Base-by-base conservation (phyloP, 441 rosid genomes). In the Melastoma candidum region DNA sequence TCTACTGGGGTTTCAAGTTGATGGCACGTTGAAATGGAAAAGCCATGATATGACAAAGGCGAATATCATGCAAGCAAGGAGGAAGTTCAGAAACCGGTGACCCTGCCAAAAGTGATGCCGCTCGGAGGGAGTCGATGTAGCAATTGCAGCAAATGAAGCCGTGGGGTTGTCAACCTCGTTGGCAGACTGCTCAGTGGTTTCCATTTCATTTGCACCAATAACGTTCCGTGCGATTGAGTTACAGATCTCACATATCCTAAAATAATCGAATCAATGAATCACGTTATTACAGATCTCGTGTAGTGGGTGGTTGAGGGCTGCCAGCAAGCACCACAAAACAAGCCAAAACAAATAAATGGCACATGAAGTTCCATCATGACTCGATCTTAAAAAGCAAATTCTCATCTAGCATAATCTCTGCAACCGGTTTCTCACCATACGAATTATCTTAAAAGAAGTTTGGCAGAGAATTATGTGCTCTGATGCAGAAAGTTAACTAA, bases 11-110 rank as follows among this genome's bases (percentile, higher is more conserved):
- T 32, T 32, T 32, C 41, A 32, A 32, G 41, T 32, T 2, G 64
- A 60, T 4, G 51, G 57, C 44, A 36, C 52, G 2, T 60, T 60
- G 64, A 60, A 60, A 51, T 60, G 64, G 50, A 60, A 60, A 10
- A 60, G 57, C 64, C 64, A 60, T 3, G 64, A 60, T 60, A 60
- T 60, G 57, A 60, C 64, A 32, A 60, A 60, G 22, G 64, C 64
- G 10, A 60, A 60, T 14, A 60, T 49, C 57, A 60, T 60, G 64
- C 64, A 60, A 10, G 64, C 64, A 0, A 60, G 64, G 22, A 60
- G 44, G 32, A 60, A 53, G 56, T 60, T 60, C 26, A 60, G 56
- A 47, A 60, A 60, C 2, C 56, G 49, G 51, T 52, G 64, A 36
- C 64, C 57, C 46, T 46, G 64, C 64, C 64, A 60, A 44, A 60